Evolutionary conservation across 1,284 basidiomycete genomes (phyloP).

Genomic region (Ceratobasidium sp.): DNA sequence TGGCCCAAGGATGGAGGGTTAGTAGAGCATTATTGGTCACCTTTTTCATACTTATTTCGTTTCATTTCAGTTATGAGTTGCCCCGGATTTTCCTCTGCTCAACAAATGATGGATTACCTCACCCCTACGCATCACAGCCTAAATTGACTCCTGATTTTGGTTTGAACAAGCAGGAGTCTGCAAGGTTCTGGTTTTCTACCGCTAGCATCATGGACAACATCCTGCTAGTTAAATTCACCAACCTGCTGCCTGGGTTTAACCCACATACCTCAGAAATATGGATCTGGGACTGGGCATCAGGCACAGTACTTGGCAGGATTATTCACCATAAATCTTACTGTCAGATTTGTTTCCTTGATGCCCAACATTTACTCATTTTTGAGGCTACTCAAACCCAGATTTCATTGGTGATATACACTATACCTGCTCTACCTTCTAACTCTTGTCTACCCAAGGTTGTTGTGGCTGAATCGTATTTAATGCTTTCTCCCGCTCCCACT

Average conservation of each 20-base stretch:
- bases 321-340: no score
- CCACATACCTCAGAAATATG: background rate
- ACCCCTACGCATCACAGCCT: background rate
- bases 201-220: background rate
- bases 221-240: background rate
- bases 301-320: no score
- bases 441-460: no score
- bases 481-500: no score
- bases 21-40: background rate
- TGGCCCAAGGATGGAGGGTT: background rate
- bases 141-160: background rate
- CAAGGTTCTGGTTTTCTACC: no score
- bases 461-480: background rate
- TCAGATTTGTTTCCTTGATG: no score
- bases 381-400: no score
- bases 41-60: no score
- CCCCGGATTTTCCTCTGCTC: background rate
- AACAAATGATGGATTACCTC: background rate
- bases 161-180: background rate
- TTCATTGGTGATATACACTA: no score
- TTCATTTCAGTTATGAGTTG: no score
- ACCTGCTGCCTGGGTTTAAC: no score
- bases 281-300: conserved; percentile 20
- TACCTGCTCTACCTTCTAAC: no score
- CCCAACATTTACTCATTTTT: background rate